Base-by-base conservation (phyloP, 73 alveolate species). In the Halteria grandinella region DNA sequence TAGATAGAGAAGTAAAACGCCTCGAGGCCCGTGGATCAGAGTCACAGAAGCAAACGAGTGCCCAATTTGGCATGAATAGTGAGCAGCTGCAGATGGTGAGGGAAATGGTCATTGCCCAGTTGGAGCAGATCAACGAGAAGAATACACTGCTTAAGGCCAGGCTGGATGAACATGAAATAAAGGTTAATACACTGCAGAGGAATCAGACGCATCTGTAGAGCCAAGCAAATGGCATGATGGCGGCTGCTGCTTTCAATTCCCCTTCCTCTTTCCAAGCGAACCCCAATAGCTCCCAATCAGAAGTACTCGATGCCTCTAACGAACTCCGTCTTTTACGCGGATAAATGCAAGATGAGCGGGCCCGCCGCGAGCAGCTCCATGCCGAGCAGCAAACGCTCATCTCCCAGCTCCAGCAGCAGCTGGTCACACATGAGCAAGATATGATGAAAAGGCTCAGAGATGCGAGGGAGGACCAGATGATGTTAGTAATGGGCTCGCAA, bases 1-100 rank as follows among this genome's bases (percentile, higher is more conserved):
- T 87, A 17, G 73, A 78, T 18, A 39, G 87, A 40, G 95, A 87
- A 31, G 58, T 87, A 36, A 87, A 81, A 82, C 20, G 64, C 31
- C 55, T 87, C 5, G 90, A 87, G 43, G 50, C 57, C 15, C 41
- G 89, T 21, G 95, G 28, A 47, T 50, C 69, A 66, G 5, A 44
- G 20, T 12, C 33, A 25, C 2, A 3, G 80, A 41, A 23, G n/a
- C 3, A 66, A 44, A 15, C 2, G 10, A 1, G n/a, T n/a, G 23
- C 39, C 15, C 28, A 66, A 27, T 53, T 66, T 2, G 18, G 36
- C 15, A 18, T 44, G 29, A 66, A 66, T 25, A 23, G 52, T 18
- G 63, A 41, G 49, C 33, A 41, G 29, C 7, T 66, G 2, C 43
- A 45, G 28, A 11, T 66, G 7, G 47, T 66, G 1, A 66, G 24